phyloP scores from a whole-genome alignment of 441 rosid species.

The Corymbia citriodora region DNA sequence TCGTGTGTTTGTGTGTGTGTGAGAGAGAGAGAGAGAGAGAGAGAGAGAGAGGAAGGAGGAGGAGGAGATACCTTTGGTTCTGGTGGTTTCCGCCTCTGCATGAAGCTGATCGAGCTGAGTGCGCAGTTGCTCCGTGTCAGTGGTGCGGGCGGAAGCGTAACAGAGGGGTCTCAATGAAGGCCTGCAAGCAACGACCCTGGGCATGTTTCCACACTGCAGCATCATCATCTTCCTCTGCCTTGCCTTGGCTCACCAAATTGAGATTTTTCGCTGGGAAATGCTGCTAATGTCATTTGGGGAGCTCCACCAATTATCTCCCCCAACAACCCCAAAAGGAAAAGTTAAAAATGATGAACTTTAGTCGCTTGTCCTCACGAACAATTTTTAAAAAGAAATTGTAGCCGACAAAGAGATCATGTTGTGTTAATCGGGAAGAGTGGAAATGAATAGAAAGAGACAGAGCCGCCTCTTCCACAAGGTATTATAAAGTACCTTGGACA shows the following conservation, averaged over 20 bases:
- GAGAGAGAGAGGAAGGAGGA: neutral
- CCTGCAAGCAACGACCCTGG: conserved; percentile 22
- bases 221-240: conserved; percentile 16
- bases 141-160: conserved; percentile 19
- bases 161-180: conserved; percentile 19
- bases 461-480: accelerated
- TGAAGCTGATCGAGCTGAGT: conserved; percentile 60
- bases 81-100: conserved; percentile 60
- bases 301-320: neutral
- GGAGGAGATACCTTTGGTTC: conserved; percentile 46
- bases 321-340: neutral
- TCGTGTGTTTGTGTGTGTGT: neutral
- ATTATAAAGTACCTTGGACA: neutral
- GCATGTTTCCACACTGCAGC: conserved; percentile 15
- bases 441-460: neutral
- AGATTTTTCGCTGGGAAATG: neutral
- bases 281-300: neutral
- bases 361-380: neutral
- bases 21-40: neutral
- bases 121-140: conserved; percentile 44
- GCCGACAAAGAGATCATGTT: neutral
- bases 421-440: accelerated
- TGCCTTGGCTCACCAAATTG: neutral
- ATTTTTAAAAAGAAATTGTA: neutral
- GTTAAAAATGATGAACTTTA: neutral